phyloP scores from a whole-genome alignment of 78 protist genomes.

The Paratrimastix pyriformis region DNA sequence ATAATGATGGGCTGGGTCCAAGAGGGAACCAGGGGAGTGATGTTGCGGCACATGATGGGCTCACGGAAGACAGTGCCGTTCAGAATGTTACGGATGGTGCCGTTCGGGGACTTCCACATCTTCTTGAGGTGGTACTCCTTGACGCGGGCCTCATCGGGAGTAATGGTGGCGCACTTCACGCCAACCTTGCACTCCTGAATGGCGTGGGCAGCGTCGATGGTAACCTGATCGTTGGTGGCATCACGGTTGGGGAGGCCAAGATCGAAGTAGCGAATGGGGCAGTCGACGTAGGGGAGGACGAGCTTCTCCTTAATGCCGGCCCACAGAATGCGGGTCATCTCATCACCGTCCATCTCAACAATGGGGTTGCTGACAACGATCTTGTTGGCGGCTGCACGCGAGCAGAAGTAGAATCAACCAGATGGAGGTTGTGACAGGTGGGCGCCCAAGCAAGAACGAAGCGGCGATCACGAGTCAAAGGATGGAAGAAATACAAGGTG shows the following conservation, averaged over 20 bases:
- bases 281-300: conserved; percentile 42
- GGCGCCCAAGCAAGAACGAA: no score
- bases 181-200: conserved; percentile 71
- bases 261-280: conserved; percentile 51
- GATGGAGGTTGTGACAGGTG: no score
- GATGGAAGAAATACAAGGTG: no score
- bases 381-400: not conserved
- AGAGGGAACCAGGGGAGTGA: conserved; percentile 68
- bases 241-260: conserved; percentile 60
- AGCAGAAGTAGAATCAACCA: no score
- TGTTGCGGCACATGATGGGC: conserved; percentile 73
- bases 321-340: conserved; percentile 77
- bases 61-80: conserved; percentile 92
- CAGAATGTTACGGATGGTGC: conserved; percentile 86
- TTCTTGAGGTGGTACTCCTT: conserved; percentile 50
- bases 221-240: conserved; percentile 58
- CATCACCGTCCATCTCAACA: conserved; percentile 56
- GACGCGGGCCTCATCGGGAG: conserved; percentile 83
- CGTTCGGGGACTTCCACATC: conserved; percentile 88
- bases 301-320: conserved; percentile 63
- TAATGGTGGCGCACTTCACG: conserved; percentile 89
- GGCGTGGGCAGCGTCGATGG: conserved; percentile 75
- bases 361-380: conserved; percentile 14
- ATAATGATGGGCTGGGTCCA: conserved; percentile 79
- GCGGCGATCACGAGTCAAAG: no score